Evolutionary conservation across 1,284 basidiomycete species (phyloP).

Genomic region (Sparassis latifolia): DNA sequence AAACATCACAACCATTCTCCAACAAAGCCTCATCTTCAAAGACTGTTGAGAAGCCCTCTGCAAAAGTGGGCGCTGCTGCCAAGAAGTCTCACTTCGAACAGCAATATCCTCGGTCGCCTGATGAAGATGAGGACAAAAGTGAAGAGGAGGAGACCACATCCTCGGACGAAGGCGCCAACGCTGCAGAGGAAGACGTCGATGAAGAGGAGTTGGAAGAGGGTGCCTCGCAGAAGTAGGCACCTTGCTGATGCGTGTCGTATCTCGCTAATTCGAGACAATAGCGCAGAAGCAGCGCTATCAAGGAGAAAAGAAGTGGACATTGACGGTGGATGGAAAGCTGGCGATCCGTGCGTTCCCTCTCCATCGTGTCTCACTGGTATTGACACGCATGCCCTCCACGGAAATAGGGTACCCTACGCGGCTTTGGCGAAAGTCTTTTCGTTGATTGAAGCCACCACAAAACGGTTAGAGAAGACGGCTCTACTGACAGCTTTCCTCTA

Average conservation of each 20-base stretch:
- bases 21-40: background rate
- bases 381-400: background rate
- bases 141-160: slow-evolving; percentile 15
- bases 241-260: background rate
- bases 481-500: slow-evolving; percentile 85
- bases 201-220: slow-evolving; percentile 40
- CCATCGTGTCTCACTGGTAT: background rate
- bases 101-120: slow-evolving; percentile 1
- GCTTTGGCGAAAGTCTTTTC: slow-evolving; percentile 87
- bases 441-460: slow-evolving; percentile 92
- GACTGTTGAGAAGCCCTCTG: slow-evolving; percentile 2
- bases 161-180: slow-evolving; percentile 24
- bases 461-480: slow-evolving; percentile 90
- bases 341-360: slow-evolving; percentile 64
- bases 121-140: slow-evolving; percentile 8
- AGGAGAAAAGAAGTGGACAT: slow-evolving; percentile 71
- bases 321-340: slow-evolving; percentile 82
- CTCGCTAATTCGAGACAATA: slow-evolving; percentile 22
- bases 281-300: slow-evolving; percentile 65
- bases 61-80: background rate
- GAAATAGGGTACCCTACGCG: slow-evolving; percentile 82
- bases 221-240: slow-evolving; percentile 57
- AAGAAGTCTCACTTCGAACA: slow-evolving; percentile 3
- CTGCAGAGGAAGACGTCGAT: slow-evolving; percentile 51
- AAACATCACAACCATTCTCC: background rate